These are phyloP conservation scores for Fraxinus sp. DNA, from an alignment of 305 asterid species.

Conservation along the genomic window DNA sequence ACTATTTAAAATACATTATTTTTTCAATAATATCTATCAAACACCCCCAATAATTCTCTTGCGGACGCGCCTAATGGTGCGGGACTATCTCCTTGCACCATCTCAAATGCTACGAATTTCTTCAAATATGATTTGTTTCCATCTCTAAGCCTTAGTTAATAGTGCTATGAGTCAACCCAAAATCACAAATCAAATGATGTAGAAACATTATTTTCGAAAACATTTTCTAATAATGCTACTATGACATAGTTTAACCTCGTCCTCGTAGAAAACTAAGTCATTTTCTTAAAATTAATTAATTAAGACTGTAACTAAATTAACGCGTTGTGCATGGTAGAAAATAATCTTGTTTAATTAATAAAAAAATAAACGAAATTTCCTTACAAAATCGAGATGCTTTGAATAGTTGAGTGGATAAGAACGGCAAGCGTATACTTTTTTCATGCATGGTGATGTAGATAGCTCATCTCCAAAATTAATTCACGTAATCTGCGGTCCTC, in stretches of 20 bases:
- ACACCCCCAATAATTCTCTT: too few species aligned
- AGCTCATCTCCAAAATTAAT: not conserved
- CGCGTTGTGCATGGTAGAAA: not conserved
- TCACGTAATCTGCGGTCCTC: not conserved
- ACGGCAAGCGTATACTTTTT: not conserved
- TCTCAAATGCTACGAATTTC: not conserved
- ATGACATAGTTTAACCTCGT: not conserved
- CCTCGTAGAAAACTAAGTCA: not conserved
- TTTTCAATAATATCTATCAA: too few species aligned
- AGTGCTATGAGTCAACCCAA: too few species aligned
- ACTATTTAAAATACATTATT: too few species aligned
- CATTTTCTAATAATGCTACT: not conserved
- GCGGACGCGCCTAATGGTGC: not conserved
- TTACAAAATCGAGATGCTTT: not conserved
- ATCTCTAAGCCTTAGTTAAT: not conserved
- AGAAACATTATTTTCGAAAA: not conserved
- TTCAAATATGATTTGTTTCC: not conserved
- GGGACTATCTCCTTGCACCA: not conserved
- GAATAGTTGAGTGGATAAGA: not conserved
- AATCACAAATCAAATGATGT: not conserved
- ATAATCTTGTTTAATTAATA: not conserved
- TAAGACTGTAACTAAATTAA: not conserved
- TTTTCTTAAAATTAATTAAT: not conserved
- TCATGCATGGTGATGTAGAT: not conserved
- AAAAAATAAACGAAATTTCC: not conserved